Evolutionary conservation across 129 eudicot genomes (phyloP), one percentile per base, ranked within the genome.

Genomic region (Flaveria brownii): DNA sequence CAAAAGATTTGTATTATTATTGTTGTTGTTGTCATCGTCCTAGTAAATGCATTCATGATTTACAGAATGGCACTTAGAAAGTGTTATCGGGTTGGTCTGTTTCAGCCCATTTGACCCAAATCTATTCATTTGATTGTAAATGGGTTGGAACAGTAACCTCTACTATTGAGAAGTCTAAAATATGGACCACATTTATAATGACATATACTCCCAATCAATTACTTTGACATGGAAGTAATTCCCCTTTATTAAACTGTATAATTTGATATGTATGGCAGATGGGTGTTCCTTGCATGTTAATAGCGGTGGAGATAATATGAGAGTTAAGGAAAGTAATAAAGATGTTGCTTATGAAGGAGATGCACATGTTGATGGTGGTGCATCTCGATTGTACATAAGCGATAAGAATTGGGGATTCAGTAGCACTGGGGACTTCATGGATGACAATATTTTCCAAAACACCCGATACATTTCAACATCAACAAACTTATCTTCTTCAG

Each of bases 351-450:
- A 78, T 28, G 70, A 78, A 78, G 82, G 79, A 62, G 79, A 75
- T 75, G 79, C 82, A 30, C 20, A 43, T 69, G 75, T 69, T 45
- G 70, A 78, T 52, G 75, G 76, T 54, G 75, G 60, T 60, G 70
- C 75, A 45, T 43, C 82, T 70, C 20, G 22, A 70, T 55, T 42
- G 76, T 59, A 54, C 82, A 55, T 78, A 68, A 43, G 70, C 49
- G 17, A 60, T 71, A 45, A 5, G 12, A 45, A 68, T 25, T 78
- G 82, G 82, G 82, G 76, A 69, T 57, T 78, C 33, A 78, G 82
- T 71, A 78, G 75, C 76, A 78, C 82, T 11, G 82, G 82, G 18
- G 76, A 78, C 51, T 78, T 78, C 70, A 56, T 78, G 72, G 82
- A 78, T 61, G 82, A 78, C 70, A 78, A 78, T 3, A 25, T 45